These are phyloP conservation scores for Pleurotus tuber-regium DNA, from an alignment of 768 basidiomycete species.

Conservation along the genomic window DNA sequence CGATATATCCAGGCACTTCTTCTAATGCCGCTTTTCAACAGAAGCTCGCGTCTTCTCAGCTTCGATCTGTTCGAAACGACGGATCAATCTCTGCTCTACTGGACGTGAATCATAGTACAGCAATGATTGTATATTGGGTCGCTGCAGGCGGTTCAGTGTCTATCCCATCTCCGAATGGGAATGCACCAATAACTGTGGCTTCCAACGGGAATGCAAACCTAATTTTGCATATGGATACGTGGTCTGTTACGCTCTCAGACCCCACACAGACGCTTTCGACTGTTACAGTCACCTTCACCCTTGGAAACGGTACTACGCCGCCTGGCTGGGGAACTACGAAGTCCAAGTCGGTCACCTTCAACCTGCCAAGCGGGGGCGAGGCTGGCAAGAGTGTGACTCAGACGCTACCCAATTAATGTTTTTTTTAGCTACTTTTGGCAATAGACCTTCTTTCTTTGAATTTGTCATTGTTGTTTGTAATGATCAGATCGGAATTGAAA, in stretches of 20 bases:
- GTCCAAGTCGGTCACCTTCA: constrained; percentile 5
- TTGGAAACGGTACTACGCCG: constrained; percentile 3
- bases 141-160: constrained; percentile 34
- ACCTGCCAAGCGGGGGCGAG: background rate
- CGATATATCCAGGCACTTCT: constrained; percentile 38
- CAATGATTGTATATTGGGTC: constrained; percentile 46
- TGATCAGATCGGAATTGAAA: too few species aligned
- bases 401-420: constrained; percentile 1
- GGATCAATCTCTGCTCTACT: constrained; percentile 37
- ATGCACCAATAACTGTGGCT: constrained; percentile 29
- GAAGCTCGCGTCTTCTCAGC: constrained; percentile 18
- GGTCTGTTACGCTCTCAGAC: constrained; percentile 44
- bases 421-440: background rate
- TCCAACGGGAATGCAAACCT: constrained; percentile 31
- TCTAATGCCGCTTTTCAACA: constrained; percentile 24
- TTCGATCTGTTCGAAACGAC: constrained; percentile 32
- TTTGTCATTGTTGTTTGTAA: too few species aligned
- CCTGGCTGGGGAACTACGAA: background rate
- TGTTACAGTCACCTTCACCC: constrained; percentile 5
- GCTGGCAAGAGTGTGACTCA: constrained; percentile 7
- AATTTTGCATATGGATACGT: constrained; percentile 29
- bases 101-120: constrained; percentile 31
- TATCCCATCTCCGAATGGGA: constrained; percentile 21
- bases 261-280: constrained; percentile 39
- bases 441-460: constrained; percentile 4